Evolutionary conservation across 2,329 filamentous ascomycete species (phyloP).

Genomic region (Hymenotorrendiella dingleyae): DNA sequence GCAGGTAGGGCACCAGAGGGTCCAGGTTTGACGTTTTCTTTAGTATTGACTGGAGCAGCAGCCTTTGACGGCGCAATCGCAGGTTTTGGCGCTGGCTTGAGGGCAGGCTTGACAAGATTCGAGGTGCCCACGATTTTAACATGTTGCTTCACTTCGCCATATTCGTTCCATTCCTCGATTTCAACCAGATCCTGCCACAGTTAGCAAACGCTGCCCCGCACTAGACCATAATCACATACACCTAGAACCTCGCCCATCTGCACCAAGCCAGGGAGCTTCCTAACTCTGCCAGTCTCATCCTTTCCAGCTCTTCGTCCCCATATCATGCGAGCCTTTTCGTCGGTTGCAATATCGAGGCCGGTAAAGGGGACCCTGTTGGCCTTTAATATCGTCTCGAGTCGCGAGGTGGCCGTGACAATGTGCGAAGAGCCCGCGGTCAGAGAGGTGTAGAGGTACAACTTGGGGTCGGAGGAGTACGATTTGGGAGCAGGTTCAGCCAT

Average conservation of each 20-base stretch:
- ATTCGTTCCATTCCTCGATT: slow-evolving; percentile 99
- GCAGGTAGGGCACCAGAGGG: slow-evolving; percentile 20
- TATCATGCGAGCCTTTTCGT: slow-evolving; percentile 80
- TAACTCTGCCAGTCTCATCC: slow-evolving; percentile 50
- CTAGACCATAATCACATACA: slow-evolving; percentile 48
- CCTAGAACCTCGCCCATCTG: slow-evolving; percentile 82
- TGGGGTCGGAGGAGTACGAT: slow-evolving; percentile 48
- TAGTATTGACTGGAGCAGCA: slow-evolving; percentile 10
- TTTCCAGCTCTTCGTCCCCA: slow-evolving; percentile 82
- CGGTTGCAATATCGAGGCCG: slow-evolving; percentile 83
- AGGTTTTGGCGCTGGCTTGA: slow-evolving; percentile 25
- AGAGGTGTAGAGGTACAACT: slow-evolving; percentile 93
- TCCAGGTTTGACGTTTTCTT: slow-evolving; percentile 30
- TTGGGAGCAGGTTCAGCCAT: slow-evolving; percentile 29
- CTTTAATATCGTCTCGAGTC: slow-evolving; percentile 91
- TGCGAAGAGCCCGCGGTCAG: slow-evolving; percentile 92
- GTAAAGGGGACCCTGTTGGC: slow-evolving; percentile 93
- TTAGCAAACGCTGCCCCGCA: slow-evolving; percentile 11
- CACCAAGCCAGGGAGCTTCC: slow-evolving; percentile 83
- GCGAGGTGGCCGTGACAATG: slow-evolving; percentile 91
- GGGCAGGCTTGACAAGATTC: slow-evolving; percentile 12
- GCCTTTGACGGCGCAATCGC: slow-evolving; percentile 25
- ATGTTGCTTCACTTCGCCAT: slow-evolving; percentile 86
- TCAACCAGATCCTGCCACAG: slow-evolving; percentile 73
- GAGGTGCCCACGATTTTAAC: slow-evolving; percentile 52